These are phyloP conservation scores for Penicillium olsonii DNA, from an alignment of 2,329 filamentous ascomycete genomes.

Conservation along the genomic window DNA sequence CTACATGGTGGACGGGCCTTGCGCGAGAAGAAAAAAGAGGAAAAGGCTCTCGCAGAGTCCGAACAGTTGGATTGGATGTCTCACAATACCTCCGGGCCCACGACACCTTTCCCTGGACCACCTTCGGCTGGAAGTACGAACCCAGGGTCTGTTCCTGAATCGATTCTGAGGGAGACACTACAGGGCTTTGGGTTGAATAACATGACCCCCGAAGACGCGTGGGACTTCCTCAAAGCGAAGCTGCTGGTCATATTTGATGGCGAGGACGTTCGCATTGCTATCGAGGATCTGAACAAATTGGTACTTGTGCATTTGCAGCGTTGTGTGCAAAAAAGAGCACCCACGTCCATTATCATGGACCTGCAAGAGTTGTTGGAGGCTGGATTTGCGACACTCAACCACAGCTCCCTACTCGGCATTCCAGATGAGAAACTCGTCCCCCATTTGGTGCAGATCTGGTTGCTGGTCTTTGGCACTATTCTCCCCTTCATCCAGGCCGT, in stretches of 20 bases:
- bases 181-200: constrained; percentile 65
- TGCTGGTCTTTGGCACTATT: constrained; percentile 86
- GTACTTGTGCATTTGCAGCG: constrained; percentile 63
- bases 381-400: constrained; percentile 83
- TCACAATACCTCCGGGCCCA: constrained; percentile 25
- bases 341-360: constrained; percentile 63
- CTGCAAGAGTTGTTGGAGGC: constrained; percentile 63
- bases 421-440: constrained; percentile 88
- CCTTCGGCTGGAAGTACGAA: constrained; percentile 31
- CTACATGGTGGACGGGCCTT: constrained; percentile 74
- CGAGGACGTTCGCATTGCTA: constrained; percentile 63
- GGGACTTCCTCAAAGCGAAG: constrained; percentile 66
- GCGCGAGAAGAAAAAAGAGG: constrained; percentile 78
- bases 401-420: constrained; percentile 69
- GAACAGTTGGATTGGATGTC: constrained; percentile 39
- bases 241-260: constrained; percentile 65
- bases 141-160: constrained; percentile 30
- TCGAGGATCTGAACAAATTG: constrained; percentile 66
- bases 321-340: constrained; percentile 62
- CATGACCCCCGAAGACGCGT: constrained; percentile 67
- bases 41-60: constrained; percentile 53
- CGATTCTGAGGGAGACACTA: constrained; percentile 43
- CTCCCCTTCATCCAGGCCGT: constrained; percentile 94
- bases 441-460: constrained; percentile 89
- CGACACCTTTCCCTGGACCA: constrained; percentile 36